Conservation (phyloP, 768 basidiomycete species). For the Neoboletus brunneissimus region DNA sequence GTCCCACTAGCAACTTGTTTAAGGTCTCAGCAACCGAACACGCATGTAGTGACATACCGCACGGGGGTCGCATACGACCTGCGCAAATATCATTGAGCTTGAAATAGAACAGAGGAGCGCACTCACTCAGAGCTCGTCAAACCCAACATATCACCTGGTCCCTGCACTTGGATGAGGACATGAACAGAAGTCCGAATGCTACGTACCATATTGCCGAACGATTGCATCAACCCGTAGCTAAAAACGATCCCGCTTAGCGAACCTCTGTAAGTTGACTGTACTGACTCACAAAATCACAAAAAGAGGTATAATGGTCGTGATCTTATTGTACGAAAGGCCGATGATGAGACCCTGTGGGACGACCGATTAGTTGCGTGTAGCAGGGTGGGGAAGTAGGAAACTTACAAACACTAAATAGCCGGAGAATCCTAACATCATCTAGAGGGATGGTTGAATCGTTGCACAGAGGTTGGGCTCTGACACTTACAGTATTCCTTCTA, state of each 20-base stretch:
- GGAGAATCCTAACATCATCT: conserved; percentile 69
- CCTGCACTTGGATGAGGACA: conserved; percentile 36
- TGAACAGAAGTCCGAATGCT: not conserved
- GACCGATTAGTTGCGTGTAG: not conserved
- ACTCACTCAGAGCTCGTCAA: conserved; percentile 64
- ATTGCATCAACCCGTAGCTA: conserved; percentile 73
- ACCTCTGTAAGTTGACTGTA: not conserved
- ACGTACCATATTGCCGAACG: conserved; percentile 61
- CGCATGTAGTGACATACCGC: conserved; percentile 35
- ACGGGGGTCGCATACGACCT: conserved; percentile 66
- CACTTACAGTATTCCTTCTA: conserved; percentile 52
- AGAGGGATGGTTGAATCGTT: conserved; percentile 3
- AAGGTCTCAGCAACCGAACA: not conserved
- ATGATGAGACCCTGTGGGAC: conserved; percentile 46
- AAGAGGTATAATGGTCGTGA: conserved; percentile 57
- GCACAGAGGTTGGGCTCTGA: not conserved
- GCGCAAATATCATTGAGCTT: conserved; percentile 2
- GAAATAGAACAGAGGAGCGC: not conserved
- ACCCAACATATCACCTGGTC: conserved; percentile 70
- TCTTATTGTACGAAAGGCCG: conserved; percentile 58
- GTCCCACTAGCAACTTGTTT: conserved; percentile 45
- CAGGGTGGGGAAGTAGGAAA: not conserved
- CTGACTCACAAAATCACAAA: conserved; percentile 63
- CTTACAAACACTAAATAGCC: conserved; percentile 63
- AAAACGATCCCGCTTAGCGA: not conserved